Evolutionary conservation across 1,284 basidiomycete genomes (phyloP).

Genomic region (Cystobasidium slooffiae): DNA sequence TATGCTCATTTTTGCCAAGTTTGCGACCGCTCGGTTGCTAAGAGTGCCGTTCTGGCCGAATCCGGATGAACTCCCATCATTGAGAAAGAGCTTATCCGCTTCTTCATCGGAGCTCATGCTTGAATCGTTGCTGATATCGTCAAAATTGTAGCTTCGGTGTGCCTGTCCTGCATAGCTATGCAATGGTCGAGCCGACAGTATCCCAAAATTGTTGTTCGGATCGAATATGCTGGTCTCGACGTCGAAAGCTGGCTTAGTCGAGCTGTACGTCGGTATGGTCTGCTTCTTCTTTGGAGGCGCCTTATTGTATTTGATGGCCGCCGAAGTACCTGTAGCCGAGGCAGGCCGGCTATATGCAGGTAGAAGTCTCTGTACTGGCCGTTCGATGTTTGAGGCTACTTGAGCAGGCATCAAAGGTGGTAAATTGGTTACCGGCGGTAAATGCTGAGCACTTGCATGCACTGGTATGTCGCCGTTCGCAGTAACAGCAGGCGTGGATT

Average conservation of each 20-base stretch:
- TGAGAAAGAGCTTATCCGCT: conserved; percentile 1
- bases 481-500: not conserved
- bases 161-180: not conserved
- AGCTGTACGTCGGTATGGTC: not conserved
- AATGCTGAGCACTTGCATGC: not conserved
- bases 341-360: not conserved
- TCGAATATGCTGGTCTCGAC: conserved; percentile 32
- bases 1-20: not conserved
- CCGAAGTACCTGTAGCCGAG: not conserved
- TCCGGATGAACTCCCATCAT: not conserved
- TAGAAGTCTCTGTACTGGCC: not conserved
- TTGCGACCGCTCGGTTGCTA: not conserved
- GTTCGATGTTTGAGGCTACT: not conserved
- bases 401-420: conserved; percentile 6
- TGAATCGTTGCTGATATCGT: conserved; percentile 24
- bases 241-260: conserved; percentile 17
- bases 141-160: not conserved
- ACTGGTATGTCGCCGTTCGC: not conserved
- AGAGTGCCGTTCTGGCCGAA: not conserved
- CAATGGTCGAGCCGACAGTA: not conserved
- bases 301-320: conserved; percentile 2
- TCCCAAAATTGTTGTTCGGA: conserved; percentile 26
- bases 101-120: conserved; percentile 8
- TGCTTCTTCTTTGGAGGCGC: conserved; percentile 9
- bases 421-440: not conserved